phyloP scores from a whole-genome alignment of 1,284 basidiomycete species.

The Megacollybia platyphylla region DNA sequence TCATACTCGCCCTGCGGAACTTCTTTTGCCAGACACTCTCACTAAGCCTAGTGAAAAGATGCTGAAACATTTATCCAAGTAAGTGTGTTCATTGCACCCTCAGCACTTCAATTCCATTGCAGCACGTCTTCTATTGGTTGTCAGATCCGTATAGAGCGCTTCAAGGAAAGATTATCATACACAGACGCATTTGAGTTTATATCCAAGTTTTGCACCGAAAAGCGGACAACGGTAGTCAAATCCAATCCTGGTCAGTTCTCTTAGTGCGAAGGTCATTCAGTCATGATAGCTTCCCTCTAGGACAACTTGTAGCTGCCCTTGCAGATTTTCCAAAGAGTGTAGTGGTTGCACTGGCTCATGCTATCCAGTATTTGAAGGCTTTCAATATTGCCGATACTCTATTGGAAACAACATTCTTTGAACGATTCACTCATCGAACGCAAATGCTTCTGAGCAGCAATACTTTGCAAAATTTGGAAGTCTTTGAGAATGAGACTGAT shows the following conservation, averaged over 20 bases:
- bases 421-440: slow-evolving; percentile 62
- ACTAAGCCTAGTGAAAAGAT: slow-evolving; percentile 71
- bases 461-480: slow-evolving; percentile 82
- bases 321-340: slow-evolving; percentile 65
- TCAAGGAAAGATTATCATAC: slow-evolving; percentile 45
- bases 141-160: slow-evolving; percentile 50
- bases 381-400: slow-evolving; percentile 74
- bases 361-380: slow-evolving; percentile 63
- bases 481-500: slow-evolving; percentile 86
- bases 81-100: slow-evolving; percentile 11
- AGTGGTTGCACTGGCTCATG: slow-evolving; percentile 66
- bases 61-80: slow-evolving; percentile 57
- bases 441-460: slow-evolving; percentile 88
- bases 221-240: slow-evolving; percentile 30
- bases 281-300: slow-evolving; percentile 15
- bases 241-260: slow-evolving; percentile 3
- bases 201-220: slow-evolving; percentile 60
- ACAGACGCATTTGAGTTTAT: slow-evolving; percentile 66
- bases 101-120: slow-evolving; percentile 2
- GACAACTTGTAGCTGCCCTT: slow-evolving; percentile 47
- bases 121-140: slow-evolving; percentile 25
- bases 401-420: slow-evolving; percentile 65
- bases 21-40: slow-evolving; percentile 58
- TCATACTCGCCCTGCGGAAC: slow-evolving; percentile 75
- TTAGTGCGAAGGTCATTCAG: not conserved